Evolutionary conservation across 768 basidiomycete species (phyloP).

Genomic region (Kockovaella imperatae): DNA sequence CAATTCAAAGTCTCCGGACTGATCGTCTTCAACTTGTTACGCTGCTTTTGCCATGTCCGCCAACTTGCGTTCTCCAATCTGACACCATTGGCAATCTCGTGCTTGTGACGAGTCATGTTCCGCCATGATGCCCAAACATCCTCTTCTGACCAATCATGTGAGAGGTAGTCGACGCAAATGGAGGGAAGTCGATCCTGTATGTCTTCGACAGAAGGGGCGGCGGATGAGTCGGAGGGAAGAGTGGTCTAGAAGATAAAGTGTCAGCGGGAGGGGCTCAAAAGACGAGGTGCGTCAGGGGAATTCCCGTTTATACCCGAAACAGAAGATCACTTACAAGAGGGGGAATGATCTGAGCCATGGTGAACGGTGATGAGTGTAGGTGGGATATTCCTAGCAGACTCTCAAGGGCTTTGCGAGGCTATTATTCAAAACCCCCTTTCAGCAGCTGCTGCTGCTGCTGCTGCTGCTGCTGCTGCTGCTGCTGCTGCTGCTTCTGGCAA

Average conservation of each 20-base stretch:
- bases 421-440: no score
- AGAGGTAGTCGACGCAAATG: conserved; percentile 96
- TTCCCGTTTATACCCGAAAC: no score
- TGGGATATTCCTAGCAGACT: no score
- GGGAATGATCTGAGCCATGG: conserved; percentile 44
- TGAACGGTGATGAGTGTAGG: no score
- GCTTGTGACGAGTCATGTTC: conserved; percentile 96
- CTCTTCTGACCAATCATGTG: conserved; percentile 94
- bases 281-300: neutral
- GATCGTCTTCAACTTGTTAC: conserved; percentile 89
- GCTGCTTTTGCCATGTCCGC: conserved; percentile 99
- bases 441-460: no score
- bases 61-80: conserved; percentile 96
- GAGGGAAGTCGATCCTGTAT: conserved; percentile 68
- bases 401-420: no score
- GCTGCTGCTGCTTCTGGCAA: no score
- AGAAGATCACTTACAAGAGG: conserved; percentile 33
- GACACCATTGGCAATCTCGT: conserved; percentile 90
- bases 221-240: conserved; percentile 42
- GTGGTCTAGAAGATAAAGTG: conserved; percentile 31
- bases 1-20: conserved; percentile 97
- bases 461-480: no score
- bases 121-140: conserved; percentile 99
- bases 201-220: conserved; percentile 48
- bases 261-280: neutral